Base-by-base conservation (phyloP, 2,329 filamentous ascomycete species). In the Orbilia oligospora region DNA sequence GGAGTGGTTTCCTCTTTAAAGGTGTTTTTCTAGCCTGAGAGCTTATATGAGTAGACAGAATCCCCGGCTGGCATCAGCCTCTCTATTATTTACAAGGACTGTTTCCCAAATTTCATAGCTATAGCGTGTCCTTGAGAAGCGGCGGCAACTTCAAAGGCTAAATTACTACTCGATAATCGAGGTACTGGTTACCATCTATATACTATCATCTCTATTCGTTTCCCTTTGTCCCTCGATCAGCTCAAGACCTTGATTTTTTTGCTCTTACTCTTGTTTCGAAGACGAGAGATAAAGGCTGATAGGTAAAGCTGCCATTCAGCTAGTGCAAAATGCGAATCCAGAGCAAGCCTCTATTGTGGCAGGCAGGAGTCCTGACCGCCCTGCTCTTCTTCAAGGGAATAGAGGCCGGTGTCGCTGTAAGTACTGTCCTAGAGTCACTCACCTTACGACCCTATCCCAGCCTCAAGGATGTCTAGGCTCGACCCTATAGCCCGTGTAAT, bases 401-500 rank as follows among this genome's bases (percentile, higher is more conserved):
- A 10, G n/a, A 58, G 1, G 38, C 49, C 14, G n/a, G 22, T 16
- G 63, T 55, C 2, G 56, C 66, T 63, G 73, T 77, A 77, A 5
- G 66, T 30, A 30, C 27, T 6, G 27, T 30, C 6, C 27, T 6
- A 3, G 3, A 30, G 3, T 30, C 27, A 3, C 27, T 30, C 27
- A 30, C 27, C 27, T 6, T 3, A 30, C 27, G 27, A 6, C 27
- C 3, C 3, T 30, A 3, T 30, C 27, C 6, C 27, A 3, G 27
- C 27, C 27, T 30, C 6, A 6, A 30, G 27, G 3, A 30, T 6
- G 27, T 3, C 27, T 30, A 6, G 27, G 6, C 27, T 30, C 27
- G 27, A 30, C 3, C 3, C 27, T 30, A 30, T 6, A 30, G 27
- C 6, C 27, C 6, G 27, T 30, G 27, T 30, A 6, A 30, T 6